These are phyloP conservation scores for Fusarium goolgardi DNA, from an alignment of 2,329 filamentous ascomycete species.

Conservation along the genomic window DNA sequence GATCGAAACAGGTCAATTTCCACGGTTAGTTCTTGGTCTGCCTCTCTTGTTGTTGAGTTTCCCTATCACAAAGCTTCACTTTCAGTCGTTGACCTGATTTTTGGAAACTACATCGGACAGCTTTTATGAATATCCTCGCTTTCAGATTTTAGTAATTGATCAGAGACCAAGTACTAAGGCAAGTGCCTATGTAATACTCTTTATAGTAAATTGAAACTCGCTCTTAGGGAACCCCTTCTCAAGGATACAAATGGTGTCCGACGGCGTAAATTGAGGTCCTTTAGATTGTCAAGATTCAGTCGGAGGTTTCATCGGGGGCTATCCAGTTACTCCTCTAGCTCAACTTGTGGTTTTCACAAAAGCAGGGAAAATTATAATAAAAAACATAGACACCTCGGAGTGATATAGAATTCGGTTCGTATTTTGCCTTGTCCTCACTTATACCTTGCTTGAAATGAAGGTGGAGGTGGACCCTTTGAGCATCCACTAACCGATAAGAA, in stretches of 20 bases:
- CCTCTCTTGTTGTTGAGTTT: background rate
- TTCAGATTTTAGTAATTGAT: background rate
- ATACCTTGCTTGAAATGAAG: background rate
- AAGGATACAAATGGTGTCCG: background rate
- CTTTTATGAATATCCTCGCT: background rate
- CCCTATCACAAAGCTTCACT: background rate
- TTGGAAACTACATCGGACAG: background rate
- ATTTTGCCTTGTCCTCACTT: background rate
- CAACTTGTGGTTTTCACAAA: background rate
- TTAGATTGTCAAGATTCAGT: background rate
- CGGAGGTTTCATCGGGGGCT: no score
- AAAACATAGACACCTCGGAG: background rate
- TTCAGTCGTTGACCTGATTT: background rate
- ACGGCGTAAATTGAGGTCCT: background rate
- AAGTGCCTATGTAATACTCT: background rate
- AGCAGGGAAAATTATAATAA: background rate
- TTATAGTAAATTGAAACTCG: background rate
- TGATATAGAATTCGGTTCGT: background rate
- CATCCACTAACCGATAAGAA: slow-evolving; percentile 31
- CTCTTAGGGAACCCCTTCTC: background rate
- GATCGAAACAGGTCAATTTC: background rate
- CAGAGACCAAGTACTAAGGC: background rate
- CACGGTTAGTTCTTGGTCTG: background rate
- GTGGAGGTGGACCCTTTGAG: slow-evolving; percentile 3
- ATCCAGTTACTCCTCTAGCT: background rate